Base-by-base conservation (phyloP, 108 stramenopile genomes). In the Cyclotella choctawhatcheeana region DNA sequence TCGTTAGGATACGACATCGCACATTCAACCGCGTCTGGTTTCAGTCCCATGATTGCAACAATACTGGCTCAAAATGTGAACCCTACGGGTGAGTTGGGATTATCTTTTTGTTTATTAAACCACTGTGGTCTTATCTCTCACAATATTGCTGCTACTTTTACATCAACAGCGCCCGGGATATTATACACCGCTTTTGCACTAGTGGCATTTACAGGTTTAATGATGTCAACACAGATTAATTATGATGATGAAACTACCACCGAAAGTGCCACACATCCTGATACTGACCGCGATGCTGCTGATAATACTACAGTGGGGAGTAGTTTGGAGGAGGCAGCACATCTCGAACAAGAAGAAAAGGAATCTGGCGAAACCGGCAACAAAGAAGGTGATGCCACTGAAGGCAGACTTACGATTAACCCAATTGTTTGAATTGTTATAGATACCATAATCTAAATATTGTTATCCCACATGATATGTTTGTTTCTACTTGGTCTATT, bases 1-100 rank as follows among this genome's bases (percentile, higher is more conserved):
- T 70, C 81, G 13, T 30, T 92, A 22, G 87, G 91, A 5, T 92
- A 89, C 43, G 81, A 89, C 50, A 59, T 89, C 37, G 83, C 83
- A 6, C 87, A 85, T 48, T 81, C 83, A 22, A 61, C 84, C 44
- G 79, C 83, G 10, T 87, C 83, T 17, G 91, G 85, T 0, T 85
- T 86, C 52, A 67, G 76, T 52, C 91, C 91, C 3, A 67, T 79
- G 20, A 71, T 92, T 45, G 86, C 91, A 14, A 89, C 91, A 33
- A 65, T 65, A 0, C 53, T 91, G 29, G 85, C 76, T 22, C 64
- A 77, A 59, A 56, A 56, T 17, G 37, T 59, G 17, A 51, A 85
- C 20, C 58, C 56, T n/a, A n/a, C n/a, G n/a, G n/a, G n/a, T n/a
- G n/a, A n/a, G n/a, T n/a, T n/a, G n/a, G n/a, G n/a, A n/a, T n/a